These are phyloP conservation scores for Suillus luteus DNA, from an alignment of 768 basidiomycete genomes.

Conservation along the genomic window DNA sequence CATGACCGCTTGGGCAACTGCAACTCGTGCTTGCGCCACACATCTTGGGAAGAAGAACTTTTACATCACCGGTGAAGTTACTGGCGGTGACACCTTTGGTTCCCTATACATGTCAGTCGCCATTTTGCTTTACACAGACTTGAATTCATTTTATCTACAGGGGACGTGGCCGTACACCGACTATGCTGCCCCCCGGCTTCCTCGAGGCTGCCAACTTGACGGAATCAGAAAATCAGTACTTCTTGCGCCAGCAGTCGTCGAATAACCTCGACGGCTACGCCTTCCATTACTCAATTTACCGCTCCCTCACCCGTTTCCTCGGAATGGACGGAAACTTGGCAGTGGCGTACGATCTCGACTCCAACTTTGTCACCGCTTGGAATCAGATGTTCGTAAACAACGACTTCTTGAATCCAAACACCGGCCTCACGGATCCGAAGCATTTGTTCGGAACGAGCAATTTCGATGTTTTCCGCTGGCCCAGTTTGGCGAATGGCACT, in stretches of 20 bases:
- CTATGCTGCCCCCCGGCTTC: conserved; percentile 68
- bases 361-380: conserved; percentile 89
- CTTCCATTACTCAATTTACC: conserved; percentile 95
- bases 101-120: conserved; percentile 74
- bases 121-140: background rate
- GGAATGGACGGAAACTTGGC: conserved; percentile 96
- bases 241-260: conserved; percentile 65
- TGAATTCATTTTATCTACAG: conserved; percentile 36
- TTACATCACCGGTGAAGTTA: conserved; percentile 90
- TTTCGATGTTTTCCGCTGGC: conserved; percentile 96
- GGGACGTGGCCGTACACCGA: conserved; percentile 86
- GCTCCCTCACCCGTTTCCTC: conserved; percentile 80
- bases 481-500: conserved; percentile 82
- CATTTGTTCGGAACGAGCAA: conserved; percentile 95
- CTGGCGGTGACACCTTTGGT: conserved; percentile 91
- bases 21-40: conserved; percentile 74
- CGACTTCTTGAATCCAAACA: conserved; percentile 78
- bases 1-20: conserved; percentile 71
- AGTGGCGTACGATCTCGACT: conserved; percentile 82
- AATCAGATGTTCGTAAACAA: conserved; percentile 88
- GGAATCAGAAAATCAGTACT: conserved; percentile 64
- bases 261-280: conserved; percentile 78
- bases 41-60: conserved; percentile 81
- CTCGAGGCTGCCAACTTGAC: conserved; percentile 69
- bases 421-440: conserved; percentile 69